Percentiles rank a stretch among this genome's conserved stretches.
phyloP scores from a whole-genome alignment of 2,329 filamentous ascomycete species.

The Ascochyta fabae region DNA sequence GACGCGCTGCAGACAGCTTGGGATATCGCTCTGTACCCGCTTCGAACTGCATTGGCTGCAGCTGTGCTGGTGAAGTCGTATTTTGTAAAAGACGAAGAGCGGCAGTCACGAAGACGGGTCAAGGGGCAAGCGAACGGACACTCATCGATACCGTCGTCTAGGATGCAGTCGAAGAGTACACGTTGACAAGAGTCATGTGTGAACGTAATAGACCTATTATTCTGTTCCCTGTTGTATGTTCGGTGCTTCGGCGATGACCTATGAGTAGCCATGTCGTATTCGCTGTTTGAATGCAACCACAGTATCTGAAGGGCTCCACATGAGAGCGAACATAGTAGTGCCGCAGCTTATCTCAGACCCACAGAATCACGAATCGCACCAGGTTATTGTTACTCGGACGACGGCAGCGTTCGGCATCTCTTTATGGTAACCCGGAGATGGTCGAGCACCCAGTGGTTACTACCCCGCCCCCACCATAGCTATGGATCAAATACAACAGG shows the following conservation, averaged over 20 bases:
- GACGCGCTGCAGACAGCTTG: slow-evolving; percentile 32
- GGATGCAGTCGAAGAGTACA: slow-evolving; percentile 38
- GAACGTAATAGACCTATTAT: slow-evolving; percentile 16
- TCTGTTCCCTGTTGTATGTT: background rate
- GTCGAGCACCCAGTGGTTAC: slow-evolving; percentile 6
- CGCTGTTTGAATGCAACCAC: background rate
- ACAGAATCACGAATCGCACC: background rate
- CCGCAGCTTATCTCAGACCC: slow-evolving; percentile 9
- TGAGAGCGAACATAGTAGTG: background rate
- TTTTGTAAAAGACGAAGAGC: slow-evolving; percentile 33
- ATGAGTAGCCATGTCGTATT: no score
- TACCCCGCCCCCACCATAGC: slow-evolving; percentile 27
- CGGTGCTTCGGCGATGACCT: no score
- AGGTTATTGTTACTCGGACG: background rate
- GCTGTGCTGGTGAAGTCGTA: slow-evolving; percentile 24
- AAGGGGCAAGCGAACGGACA: slow-evolving; percentile 35
- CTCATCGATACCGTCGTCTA: slow-evolving; percentile 32
- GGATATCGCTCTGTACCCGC: slow-evolving; percentile 42
- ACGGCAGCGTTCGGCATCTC: slow-evolving; percentile 14
- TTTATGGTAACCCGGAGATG: slow-evolving; percentile 23
- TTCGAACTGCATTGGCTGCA: slow-evolving; percentile 28
- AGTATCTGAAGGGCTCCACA: background rate
- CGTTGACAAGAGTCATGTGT: slow-evolving; percentile 24
- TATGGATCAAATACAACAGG: background rate
- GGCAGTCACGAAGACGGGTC: slow-evolving; percentile 29